Base-by-base conservation (phyloP, 1,284 basidiomycete species). In the Microbotryomycetes sp. region DNA sequence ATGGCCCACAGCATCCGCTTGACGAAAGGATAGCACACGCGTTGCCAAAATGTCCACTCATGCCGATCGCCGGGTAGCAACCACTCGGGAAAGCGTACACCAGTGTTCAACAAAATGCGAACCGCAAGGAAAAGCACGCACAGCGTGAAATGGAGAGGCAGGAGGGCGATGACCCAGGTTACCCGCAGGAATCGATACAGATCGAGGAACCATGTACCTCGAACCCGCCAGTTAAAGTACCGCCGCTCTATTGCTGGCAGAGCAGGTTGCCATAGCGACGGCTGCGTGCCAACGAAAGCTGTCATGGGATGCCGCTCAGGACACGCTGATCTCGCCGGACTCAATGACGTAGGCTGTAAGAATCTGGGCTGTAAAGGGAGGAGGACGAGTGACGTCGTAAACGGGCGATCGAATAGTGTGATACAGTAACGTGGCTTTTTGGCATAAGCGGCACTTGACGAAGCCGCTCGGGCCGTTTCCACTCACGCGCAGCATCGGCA, bases 1-100 rank as follows among this genome's bases (percentile, higher is more conserved):
- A 62, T 27, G 3, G 59, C 64, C 70, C 70, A 71, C 11, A 71
- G 59, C 5, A 62, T 15, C 1, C 70, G 57, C 11, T 62, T 54
- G 30, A 70, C 23, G 31, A 71, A 28, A 0, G 70, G 70, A 29
- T 70, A 70, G 16, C 57, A 54, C 28, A 67, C 15, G 11, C 60
- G 54, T 26, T 71, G 70, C 15, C 29, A 45, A 4, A 54, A 26
- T 6, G 56, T 65, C 70, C 70, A 71, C 29, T 52, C 29, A 21
- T 53, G 53, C 7, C 13, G 5, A 3, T 27, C 48, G 47, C 46
- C 52, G 4, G 45, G 54, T 27, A 35, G 53, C 35, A 41, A 41
- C 35, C 35, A 41, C 18, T 41, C 35, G 9, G 35, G 35, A 41
- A 41, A 41, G 11, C 11, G 9, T 9, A 9, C 9, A 11, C 35